Percentiles rank a stretch among this genome's conserved stretches.
Evolutionary conservation across 257 asterid species (phyloP).

Genomic region (Asclepias syriaca): DNA sequence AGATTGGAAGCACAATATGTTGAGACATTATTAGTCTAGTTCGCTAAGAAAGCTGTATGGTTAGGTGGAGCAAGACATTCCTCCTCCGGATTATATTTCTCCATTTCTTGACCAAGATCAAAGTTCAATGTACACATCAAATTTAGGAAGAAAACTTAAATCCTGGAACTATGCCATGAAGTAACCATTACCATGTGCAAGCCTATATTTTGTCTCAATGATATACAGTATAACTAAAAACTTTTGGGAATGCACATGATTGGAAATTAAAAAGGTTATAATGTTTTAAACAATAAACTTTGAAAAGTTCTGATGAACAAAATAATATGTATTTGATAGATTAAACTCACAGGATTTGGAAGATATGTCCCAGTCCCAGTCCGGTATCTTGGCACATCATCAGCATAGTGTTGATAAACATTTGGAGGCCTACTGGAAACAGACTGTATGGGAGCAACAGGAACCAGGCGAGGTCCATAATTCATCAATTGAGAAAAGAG

Average conservation of each 20-base stretch:
- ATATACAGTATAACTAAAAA: neutral
- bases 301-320: neutral
- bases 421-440: slow-evolving; percentile 58
- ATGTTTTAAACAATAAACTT: neutral
- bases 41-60: neutral
- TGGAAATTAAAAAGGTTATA: neutral
- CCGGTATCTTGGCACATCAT: slow-evolving; percentile 79
- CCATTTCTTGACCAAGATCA: neutral
- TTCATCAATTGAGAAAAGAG: slow-evolving; percentile 58
- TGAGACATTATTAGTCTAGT: neutral
- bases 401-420: slow-evolving; percentile 57
- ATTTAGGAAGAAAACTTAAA: neutral
- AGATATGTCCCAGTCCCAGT: slow-evolving; percentile 96
- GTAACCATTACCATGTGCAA: neutral
- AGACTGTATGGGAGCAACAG: slow-evolving; percentile 65
- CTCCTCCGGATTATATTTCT: neutral
- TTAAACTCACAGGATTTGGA: slow-evolving; percentile 87
- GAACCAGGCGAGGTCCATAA: slow-evolving; percentile 63
- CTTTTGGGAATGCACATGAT: neutral
- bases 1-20: neutral
- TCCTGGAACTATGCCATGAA: neutral
- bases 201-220: neutral
- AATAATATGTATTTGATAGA: slow-evolving; percentile 4
- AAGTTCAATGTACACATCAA: neutral
- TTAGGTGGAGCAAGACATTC: neutral